Conservation (phyloP, 1,284 basidiomycete genomes). For the Omphalotus olearius region DNA sequence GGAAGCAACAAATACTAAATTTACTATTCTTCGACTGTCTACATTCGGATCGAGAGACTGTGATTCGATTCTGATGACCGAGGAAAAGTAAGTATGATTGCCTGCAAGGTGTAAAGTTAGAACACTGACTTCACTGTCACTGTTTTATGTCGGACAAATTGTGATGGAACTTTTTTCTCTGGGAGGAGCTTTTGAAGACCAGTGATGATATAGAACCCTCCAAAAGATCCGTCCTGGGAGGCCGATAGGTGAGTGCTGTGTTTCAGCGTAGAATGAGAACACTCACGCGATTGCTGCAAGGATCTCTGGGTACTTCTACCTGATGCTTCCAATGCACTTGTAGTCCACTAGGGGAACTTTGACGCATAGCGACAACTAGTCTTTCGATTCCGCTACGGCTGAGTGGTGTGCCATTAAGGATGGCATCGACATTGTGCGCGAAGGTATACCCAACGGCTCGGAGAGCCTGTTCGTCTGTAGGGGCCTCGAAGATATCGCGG, state of each 20-base stretch:
- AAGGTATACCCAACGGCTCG: conserved; percentile 46
- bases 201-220: conserved; percentile 48
- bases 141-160: conserved; percentile 47
- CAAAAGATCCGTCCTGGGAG: conserved; percentile 43
- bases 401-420: conserved; percentile 42
- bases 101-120: background rate
- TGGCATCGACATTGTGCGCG: conserved; percentile 34
- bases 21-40: conserved; percentile 48
- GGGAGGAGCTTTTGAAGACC: conserved; percentile 40
- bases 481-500: conserved; percentile 46
- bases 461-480: conserved; percentile 37
- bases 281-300: conserved; percentile 37
- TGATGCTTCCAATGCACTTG: conserved; percentile 47
- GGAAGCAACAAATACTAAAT: conserved; percentile 43
- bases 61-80: conserved; percentile 41
- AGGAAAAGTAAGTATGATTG: background rate
- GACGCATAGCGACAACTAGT: conserved; percentile 43
- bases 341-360: conserved; percentile 32
- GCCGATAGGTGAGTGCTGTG: background rate
- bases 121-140: conserved; percentile 48
- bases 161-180: conserved; percentile 27
- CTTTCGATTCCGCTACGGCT: conserved; percentile 36
- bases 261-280: background rate
- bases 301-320: conserved; percentile 39
- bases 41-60: conserved; percentile 29